A percentile compares a stretch with the other conserved stretches of the same genome.
Evolutionary conservation across 768 basidiomycete genomes (phyloP).

Genomic region (Rubroboletus pulcherrimus): DNA sequence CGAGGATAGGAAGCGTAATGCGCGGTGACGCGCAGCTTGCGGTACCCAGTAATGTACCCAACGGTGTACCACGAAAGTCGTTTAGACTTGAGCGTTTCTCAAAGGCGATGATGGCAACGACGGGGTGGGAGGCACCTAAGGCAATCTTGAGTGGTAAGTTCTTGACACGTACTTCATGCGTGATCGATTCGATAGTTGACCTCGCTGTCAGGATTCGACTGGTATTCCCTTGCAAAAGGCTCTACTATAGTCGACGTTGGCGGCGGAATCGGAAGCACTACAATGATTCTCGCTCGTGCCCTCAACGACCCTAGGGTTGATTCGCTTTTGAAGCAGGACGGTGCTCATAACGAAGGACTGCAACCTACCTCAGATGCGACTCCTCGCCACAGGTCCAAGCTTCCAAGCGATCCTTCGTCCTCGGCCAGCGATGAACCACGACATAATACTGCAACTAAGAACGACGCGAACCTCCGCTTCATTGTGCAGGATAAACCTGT

Average conservation of each 20-base stretch:
- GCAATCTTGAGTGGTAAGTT: conserved; percentile 51
- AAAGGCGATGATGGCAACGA: conserved; percentile 71
- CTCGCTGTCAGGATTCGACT: conserved; percentile 50
- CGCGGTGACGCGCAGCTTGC: neutral
- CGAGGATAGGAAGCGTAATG: neutral
- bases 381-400: neutral
- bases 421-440: neutral
- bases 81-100: conserved; percentile 67
- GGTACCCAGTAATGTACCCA: neutral
- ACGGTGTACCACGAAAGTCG: conserved; percentile 29
- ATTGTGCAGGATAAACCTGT: conserved; percentile 60
- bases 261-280: conserved; percentile 60
- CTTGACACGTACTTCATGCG: neutral
- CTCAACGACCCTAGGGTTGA: conserved; percentile 22
- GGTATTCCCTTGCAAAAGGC: conserved; percentile 47
- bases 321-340: conserved; percentile 1
- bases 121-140: conserved; percentile 64
- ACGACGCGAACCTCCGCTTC: conserved; percentile 37
- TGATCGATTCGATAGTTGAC: neutral
- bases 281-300: conserved; percentile 40
- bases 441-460: conserved; percentile 12
- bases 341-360: neutral
- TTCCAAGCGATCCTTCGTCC: neutral
- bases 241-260: conserved; percentile 64
- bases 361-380: neutral